phyloP scores from a whole-genome alignment of 129 eudicot genomes.

The Helianthus tuberosus region DNA sequence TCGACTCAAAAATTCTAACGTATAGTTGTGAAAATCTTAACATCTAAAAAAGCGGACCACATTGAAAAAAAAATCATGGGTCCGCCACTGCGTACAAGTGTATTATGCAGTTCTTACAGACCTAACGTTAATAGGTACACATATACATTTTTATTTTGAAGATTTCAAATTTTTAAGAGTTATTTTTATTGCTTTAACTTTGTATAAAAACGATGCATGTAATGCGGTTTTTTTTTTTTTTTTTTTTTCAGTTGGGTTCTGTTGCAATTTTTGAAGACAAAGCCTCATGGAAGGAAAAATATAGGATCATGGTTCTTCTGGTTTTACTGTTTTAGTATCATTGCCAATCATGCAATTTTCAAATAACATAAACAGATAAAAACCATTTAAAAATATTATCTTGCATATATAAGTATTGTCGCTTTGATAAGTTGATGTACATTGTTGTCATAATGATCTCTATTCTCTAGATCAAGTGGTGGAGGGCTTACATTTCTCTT shows the following conservation, averaged over 20 bases:
- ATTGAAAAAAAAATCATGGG: no score
- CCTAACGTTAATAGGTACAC: not conserved
- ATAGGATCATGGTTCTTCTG: slow-evolving; percentile 5
- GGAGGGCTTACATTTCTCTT: no score
- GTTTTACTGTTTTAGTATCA: not conserved
- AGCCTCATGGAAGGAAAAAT: not conserved
- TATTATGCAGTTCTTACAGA: not conserved
- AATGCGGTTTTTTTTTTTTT: not conserved
- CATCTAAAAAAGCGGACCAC: no score
- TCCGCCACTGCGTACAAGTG: no score
- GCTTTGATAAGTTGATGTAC: not conserved
- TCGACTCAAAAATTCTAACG: no score
- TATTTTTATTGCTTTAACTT: not conserved
- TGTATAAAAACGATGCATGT: not conserved
- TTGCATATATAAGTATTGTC: not conserved
- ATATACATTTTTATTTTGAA: not conserved
- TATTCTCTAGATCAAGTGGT: no score
- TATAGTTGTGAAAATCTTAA: no score
- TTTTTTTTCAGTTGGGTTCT: not conserved
- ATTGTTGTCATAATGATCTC: no score
- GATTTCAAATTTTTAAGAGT: not conserved
- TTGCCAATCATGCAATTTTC: slow-evolving; percentile 3
- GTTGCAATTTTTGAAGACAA: not conserved
- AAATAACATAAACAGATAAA: not conserved
- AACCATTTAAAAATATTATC: not conserved